Evolutionary conservation across 2,329 filamentous ascomycete species (phyloP), one percentile per base, ranked within the genome.

Genomic region (Periconia sp.): DNA sequence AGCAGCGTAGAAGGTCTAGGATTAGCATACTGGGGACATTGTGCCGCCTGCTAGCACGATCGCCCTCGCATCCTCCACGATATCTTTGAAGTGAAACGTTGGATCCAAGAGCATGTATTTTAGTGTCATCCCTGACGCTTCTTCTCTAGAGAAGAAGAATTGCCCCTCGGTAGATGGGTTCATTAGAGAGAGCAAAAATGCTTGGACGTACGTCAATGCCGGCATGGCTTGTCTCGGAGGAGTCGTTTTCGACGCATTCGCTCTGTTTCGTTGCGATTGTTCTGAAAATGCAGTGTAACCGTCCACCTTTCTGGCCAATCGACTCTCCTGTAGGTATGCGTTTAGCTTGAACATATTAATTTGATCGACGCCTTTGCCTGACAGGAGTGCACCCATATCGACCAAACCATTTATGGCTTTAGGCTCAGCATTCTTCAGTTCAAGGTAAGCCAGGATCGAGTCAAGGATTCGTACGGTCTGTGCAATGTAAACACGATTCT

Each of bases 11-110:
- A 11, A 8, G n/a, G 11, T 10, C 15, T 35, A 5, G 13, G 21
- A n/a, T n/a, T 22, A 4, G 61, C 72, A 61, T 65, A 81, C 79
- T 0, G 94, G 94, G 2, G 94, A 95, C 94, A 99, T 97, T 18
- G 94, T 99, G 16, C 94, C 94, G 44, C 94, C 94, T 0, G 92
- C 94, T 3, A 99, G 76, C 29, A 99, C 87, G 3, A 99, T 88
- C 2, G 92, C 89, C 44, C 91, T 81, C 0, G 94, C 90, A 49
- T 88, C 85, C 21, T 89, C 84, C 2, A 92, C 89, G 37, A 97
- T 87, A 9, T 92, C 88, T 6, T 87, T 87, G 69, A 99, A 97
- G 54, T 95, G 89, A 58, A 92, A 85, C 0, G 92, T 92, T 0
- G 94, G 92, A 22, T 96, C 94, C 1, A 99, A 81, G 4, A 99